phyloP scores from a whole-genome alignment of 371 early-diverging fungal species.

The Antonospora locustae region DNA sequence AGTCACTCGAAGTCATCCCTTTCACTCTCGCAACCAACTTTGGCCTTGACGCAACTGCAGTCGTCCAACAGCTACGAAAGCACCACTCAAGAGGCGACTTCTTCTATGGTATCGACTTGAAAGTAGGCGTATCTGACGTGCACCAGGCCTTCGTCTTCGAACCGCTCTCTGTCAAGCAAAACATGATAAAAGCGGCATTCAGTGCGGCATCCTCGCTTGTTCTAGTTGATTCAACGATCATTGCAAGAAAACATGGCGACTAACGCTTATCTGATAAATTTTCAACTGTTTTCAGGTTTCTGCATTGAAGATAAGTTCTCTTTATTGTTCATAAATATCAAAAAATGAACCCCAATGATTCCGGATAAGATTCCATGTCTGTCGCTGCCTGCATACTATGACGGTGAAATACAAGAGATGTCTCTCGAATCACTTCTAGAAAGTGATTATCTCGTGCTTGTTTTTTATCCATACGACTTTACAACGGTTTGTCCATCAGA shows the following conservation, averaged over 20 bases:
- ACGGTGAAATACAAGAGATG: no score
- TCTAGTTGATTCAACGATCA: conserved; percentile 51
- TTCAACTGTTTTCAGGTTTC: no score
- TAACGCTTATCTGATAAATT: no score
- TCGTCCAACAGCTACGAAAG: conserved; percentile 83
- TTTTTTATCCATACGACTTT: conserved; percentile 65
- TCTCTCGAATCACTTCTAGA: no score
- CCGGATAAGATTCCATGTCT: no score
- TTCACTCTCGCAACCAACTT: conserved; percentile 94
- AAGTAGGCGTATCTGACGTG: conserved; percentile 69
- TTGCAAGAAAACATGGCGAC: no score
- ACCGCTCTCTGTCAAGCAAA: conserved; percentile 89
- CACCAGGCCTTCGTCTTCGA: conserved; percentile 92
- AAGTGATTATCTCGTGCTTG: conserved; percentile 57
- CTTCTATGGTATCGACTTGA: conserved; percentile 37
- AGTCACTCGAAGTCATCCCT: conserved; percentile 93
- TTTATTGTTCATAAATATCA: no score
- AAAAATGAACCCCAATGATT: no score
- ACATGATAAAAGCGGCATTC: conserved; percentile 78
- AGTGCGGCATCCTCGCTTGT: conserved; percentile 62
- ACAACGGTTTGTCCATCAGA: conserved; percentile 60
- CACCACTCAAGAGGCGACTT: conserved; percentile 67
- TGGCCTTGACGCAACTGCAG: conserved; percentile 94
- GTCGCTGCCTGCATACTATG: no score
- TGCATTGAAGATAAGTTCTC: no score